Base-by-base conservation (phyloP, 1,284 basidiomycete genomes). In the Sanguinoderma infundibulare region DNA sequence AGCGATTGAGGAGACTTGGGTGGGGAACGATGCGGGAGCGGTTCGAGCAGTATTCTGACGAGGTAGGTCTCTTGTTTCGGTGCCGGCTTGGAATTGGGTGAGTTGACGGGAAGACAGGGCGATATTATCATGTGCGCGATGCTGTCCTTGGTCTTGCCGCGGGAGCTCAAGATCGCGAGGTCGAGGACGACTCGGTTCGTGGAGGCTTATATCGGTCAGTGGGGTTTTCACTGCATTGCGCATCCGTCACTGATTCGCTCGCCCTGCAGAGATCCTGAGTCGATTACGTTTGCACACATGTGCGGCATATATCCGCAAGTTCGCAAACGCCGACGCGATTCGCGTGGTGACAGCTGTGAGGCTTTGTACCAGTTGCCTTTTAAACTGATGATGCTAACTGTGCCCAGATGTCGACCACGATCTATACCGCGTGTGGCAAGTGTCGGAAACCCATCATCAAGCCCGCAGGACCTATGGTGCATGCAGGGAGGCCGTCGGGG, bases 41-140 rank as follows among this genome's bases (percentile, higher is more conserved):
- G 1, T 65, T 92, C 39, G 87, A 91, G 60, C 75, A 76, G n/a
- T 85, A 86, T 67, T 83, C 83, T 1, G 87, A 89, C 60, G 76
- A 84, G 75, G 90, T 90, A 61, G 28, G 78, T 17, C 2, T 53
- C 22, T 32, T 24, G 5, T 15, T n/a, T 32, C 8, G 46, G 28
- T 10, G 14, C 5, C 14, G 20, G 22, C n/a, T 28, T 9, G 2
- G 3, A 35, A 15, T 20, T 26, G 5, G 10, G 12, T 12, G 8
- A 26, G 12, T 20, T 51, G 20, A 51, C 15, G 32, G 15, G 12
- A 10, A 20, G 32, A 12, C 15, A 91, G 89, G 91, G 91, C 5
- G 86, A 93, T 66, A 77, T 92, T 0, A 91, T 92, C 69, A 89
- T 86, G 79, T 92, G 91, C 72, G 85, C 89, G 3, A 83, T 90